Percentiles rank a stretch among this genome's conserved stretches.
Evolutionary conservation across 2,329 filamentous ascomycete species (phyloP).

Genomic region (Alternaria rosae): DNA sequence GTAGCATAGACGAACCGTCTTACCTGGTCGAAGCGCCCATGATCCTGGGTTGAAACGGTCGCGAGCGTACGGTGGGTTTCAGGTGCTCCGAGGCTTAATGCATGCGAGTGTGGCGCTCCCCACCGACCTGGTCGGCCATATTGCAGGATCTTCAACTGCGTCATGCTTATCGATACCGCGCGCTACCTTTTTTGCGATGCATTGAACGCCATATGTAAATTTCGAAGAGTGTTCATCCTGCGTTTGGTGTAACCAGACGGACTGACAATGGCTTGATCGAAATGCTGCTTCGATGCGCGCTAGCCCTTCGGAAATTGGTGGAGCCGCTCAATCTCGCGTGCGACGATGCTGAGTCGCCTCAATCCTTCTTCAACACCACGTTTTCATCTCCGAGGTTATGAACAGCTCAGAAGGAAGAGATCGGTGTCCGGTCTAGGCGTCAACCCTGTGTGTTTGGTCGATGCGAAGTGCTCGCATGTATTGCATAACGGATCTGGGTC

Average conservation of each 20-base stretch:
- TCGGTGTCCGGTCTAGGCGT: background rate
- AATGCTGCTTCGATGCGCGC: background rate
- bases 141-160: constrained; percentile 20
- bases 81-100: constrained; percentile 36
- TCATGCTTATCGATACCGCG: constrained; percentile 1
- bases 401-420: background rate
- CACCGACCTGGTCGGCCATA: constrained; percentile 20
- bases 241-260: background rate
- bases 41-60: constrained; percentile 46
- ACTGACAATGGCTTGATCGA: background rate
- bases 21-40: constrained; percentile 37
- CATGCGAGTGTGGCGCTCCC: constrained; percentile 24
- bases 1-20: constrained; percentile 33
- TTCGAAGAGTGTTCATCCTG: background rate
- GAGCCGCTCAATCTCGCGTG: constrained; percentile 1
- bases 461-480: background rate
- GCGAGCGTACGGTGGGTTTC: constrained; percentile 40
- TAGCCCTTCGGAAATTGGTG: background rate
- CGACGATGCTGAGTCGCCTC: background rate
- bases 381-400: background rate
- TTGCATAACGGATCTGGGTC: background rate
- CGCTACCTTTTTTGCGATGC: background rate
- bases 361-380: constrained; percentile 1
- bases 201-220: background rate
- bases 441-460: background rate